Conservation (phyloP, 441 rosid genomes). For the Kokia cookei region DNA sequence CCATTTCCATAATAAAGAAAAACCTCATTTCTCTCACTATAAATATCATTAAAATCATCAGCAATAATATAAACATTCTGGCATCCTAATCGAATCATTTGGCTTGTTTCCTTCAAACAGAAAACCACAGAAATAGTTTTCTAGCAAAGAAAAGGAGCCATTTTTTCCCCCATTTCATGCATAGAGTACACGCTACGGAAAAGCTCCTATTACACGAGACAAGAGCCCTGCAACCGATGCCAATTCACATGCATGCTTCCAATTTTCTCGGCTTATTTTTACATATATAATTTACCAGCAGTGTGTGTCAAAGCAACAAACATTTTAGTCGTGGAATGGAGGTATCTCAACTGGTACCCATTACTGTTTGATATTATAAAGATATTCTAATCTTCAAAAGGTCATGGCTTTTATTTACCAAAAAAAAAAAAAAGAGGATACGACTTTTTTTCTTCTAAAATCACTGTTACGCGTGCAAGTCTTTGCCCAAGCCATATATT, state of each 20-base stretch:
- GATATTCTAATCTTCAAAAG: no score
- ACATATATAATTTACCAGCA: background rate
- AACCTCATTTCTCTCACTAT: background rate
- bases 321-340: background rate
- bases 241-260: constrained; percentile 32
- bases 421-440: background rate
- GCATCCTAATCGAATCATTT: background rate
- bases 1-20: background rate
- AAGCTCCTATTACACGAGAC: constrained; percentile 17
- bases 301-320: background rate
- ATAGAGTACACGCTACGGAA: constrained; percentile 51
- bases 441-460: background rate
- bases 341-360: background rate
- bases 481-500: background rate
- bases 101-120: background rate
- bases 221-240: constrained; percentile 34
- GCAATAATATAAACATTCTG: background rate
- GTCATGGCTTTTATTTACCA: no score
- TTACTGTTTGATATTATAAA: background rate
- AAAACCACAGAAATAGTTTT: background rate
- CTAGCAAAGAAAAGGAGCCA: background rate
- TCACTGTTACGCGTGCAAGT: background rate
- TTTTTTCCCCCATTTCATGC: constrained; percentile 8
- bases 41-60: background rate
- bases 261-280: constrained; percentile 4